Evolutionary conservation across 352 stramenopile genomes (phyloP).

Genomic region (Globisporangium ultimum): DNA sequence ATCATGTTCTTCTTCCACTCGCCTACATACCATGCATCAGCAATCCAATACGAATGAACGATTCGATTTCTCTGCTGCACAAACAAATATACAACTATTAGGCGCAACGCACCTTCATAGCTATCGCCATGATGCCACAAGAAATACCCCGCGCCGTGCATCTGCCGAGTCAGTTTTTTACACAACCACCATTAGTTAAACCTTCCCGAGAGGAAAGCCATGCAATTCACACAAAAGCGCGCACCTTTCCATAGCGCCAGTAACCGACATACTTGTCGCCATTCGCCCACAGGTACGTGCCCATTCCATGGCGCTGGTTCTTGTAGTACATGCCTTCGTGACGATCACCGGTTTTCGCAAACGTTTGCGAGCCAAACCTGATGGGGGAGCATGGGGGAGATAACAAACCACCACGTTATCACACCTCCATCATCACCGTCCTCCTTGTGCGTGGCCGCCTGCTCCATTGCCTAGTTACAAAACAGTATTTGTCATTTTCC

Average conservation of each 20-base stretch:
- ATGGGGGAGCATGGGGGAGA: constrained; percentile 1
- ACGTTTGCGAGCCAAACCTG: constrained; percentile 83
- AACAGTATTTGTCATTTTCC: not conserved
- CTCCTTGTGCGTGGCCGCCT: constrained; percentile 1
- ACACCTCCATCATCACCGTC: not conserved
- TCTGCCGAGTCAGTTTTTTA: constrained; percentile 26
- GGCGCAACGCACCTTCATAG: constrained; percentile 53
- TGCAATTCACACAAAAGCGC: not conserved
- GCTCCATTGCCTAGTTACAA: too few species aligned
- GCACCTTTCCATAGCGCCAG: constrained; percentile 75
- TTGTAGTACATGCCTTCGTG: constrained; percentile 88
- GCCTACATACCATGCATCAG: constrained; percentile 21
- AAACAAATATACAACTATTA: too few species aligned
- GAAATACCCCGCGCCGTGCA: constrained; percentile 72
- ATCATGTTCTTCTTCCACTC: constrained; percentile 78
- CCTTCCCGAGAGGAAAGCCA: too few species aligned
- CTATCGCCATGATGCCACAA: constrained; percentile 70
- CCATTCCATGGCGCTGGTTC: constrained; percentile 77
- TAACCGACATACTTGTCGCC: constrained; percentile 88
- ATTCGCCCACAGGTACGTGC: constrained; percentile 87
- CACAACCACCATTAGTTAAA: too few species aligned
- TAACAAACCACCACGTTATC: constrained; percentile 3
- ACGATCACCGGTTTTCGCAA: constrained; percentile 75
- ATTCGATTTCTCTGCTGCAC: too few species aligned
- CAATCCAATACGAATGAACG: not conserved